Conservation (phyloP, 495 filamentous ascomycete genomes). For the Penicillium cinerascens region DNA sequence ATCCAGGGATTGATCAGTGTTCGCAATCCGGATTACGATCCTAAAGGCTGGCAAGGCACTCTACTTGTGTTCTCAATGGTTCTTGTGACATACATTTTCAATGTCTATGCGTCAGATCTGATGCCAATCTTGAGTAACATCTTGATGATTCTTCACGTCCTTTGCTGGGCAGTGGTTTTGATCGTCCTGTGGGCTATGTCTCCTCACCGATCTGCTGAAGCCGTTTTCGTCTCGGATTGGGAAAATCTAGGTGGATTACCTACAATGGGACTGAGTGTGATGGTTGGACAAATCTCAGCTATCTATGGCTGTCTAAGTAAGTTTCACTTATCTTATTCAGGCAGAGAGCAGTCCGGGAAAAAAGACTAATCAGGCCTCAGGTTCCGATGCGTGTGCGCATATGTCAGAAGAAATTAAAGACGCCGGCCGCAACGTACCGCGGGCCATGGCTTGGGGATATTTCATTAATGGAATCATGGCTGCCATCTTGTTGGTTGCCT, state of each 20-base stretch:
- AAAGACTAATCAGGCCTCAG: slow-evolving; percentile 4
- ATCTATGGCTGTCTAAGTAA: slow-evolving; percentile 33
- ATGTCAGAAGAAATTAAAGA: slow-evolving; percentile 47
- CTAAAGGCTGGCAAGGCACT: slow-evolving; percentile 41
- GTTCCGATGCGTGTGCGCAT: slow-evolving; percentile 34
- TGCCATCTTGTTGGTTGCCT: slow-evolving; percentile 34
- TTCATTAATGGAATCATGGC: slow-evolving; percentile 36
- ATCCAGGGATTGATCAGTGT: slow-evolving; percentile 43
- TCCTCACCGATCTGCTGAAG: slow-evolving; percentile 31
- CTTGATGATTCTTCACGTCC: slow-evolving; percentile 37
- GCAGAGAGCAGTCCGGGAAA: too few species aligned
- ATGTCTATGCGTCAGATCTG: slow-evolving; percentile 35
- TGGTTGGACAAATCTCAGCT: slow-evolving; percentile 47
- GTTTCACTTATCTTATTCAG: neutral
- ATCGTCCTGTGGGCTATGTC: slow-evolving; percentile 41
- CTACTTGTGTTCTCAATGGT: slow-evolving; percentile 44
- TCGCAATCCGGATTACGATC: slow-evolving; percentile 33
- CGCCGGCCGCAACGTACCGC: slow-evolving; percentile 37
- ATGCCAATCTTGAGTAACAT: slow-evolving; percentile 40
- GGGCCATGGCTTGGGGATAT: slow-evolving; percentile 37
- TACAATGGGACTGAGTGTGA: slow-evolving; percentile 42
- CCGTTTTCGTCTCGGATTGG: slow-evolving; percentile 44
- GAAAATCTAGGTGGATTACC: slow-evolving; percentile 47
- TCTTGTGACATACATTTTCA: slow-evolving; percentile 37
- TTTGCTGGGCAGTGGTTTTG: slow-evolving; percentile 35